Percentiles rank a stretch among this genome's conserved stretches.
These are phyloP conservation scores for Sequoia sempervirens DNA, from an alignment of 75 land plant species.

Conservation along the genomic window DNA sequence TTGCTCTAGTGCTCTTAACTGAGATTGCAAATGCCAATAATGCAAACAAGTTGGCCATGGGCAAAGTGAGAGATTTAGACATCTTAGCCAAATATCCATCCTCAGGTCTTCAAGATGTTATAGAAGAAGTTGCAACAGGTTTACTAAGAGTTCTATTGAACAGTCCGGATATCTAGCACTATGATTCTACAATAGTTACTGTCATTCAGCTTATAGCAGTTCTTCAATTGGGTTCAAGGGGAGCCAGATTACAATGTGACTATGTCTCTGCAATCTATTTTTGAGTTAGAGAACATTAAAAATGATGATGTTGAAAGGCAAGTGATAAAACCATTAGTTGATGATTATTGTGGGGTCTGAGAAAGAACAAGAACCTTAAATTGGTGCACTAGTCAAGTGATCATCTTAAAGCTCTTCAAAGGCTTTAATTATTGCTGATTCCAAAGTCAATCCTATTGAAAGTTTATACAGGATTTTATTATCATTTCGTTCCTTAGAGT, in stretches of 20 bases:
- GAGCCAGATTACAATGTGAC: slow-evolving; percentile 18
- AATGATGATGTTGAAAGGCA: slow-evolving; percentile 63
- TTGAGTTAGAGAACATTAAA: slow-evolving; percentile 70
- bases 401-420: slow-evolving; percentile 43
- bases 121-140: too few species aligned
- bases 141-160: too few species aligned
- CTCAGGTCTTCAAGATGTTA: slow-evolving; percentile 52
- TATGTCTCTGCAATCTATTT: slow-evolving; percentile 36
- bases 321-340: slow-evolving; percentile 76
- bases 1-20: too few species aligned
- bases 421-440: slow-evolving; percentile 43
- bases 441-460: slow-evolving; percentile 53
- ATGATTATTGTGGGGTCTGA: slow-evolving; percentile 77
- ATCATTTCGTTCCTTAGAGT: slow-evolving; percentile 46
- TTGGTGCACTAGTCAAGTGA: slow-evolving; percentile 29
- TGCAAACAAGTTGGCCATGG: slow-evolving; percentile 49
- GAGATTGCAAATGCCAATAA: too few species aligned
- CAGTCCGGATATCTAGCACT: too few species aligned
- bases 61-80: slow-evolving; percentile 88
- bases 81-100: slow-evolving; percentile 83
- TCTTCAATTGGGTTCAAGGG: too few species aligned
- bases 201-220: too few species aligned
- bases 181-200: too few species aligned
- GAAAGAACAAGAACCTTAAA: slow-evolving; percentile 41
- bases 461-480: slow-evolving; percentile 43